Conservation (phyloP, 1,139 yeast genomes). For the Yamadazyma conglobata region DNA sequence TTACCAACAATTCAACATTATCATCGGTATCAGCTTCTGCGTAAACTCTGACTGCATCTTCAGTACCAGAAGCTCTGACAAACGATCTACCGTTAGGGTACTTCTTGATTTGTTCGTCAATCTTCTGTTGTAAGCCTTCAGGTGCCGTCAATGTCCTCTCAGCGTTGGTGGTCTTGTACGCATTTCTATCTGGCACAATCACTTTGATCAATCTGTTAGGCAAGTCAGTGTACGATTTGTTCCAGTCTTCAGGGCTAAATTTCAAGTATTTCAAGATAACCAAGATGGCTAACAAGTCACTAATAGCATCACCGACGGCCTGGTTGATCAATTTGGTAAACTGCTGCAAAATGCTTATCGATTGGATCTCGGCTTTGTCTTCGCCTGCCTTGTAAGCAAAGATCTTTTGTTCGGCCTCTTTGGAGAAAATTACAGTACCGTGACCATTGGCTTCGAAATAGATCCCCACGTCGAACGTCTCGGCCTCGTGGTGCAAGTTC, state of each 20-base stretch:
- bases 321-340: conserved; percentile 80
- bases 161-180: conserved; percentile 84
- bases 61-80: conserved; percentile 97
- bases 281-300: conserved; percentile 79
- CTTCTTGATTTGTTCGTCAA: conserved; percentile 61
- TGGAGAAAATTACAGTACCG: conserved; percentile 86
- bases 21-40: conserved; percentile 71
- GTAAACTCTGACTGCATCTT: conserved; percentile 93
- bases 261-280: conserved; percentile 58
- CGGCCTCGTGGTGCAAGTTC: conserved; percentile 88
- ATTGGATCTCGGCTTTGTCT: conserved; percentile 27
- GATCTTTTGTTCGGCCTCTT: conserved; percentile 43
- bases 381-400: conserved; percentile 21
- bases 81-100: conserved; percentile 74
- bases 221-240: conserved; percentile 70
- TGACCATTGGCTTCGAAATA: conserved; percentile 99
- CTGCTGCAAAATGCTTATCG: conserved; percentile 51
- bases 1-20: conserved; percentile 31
- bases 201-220: conserved; percentile 85
- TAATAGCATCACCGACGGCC: conserved; percentile 95
- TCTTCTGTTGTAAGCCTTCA: conserved; percentile 66
- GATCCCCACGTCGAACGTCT: conserved; percentile 81
- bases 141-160: conserved; percentile 82
- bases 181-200: conserved; percentile 73
- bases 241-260: conserved; percentile 68